These are phyloP conservation scores for Alternaria metachromatica DNA, from an alignment of 2,329 filamentous ascomycete species.

Conservation along the genomic window DNA sequence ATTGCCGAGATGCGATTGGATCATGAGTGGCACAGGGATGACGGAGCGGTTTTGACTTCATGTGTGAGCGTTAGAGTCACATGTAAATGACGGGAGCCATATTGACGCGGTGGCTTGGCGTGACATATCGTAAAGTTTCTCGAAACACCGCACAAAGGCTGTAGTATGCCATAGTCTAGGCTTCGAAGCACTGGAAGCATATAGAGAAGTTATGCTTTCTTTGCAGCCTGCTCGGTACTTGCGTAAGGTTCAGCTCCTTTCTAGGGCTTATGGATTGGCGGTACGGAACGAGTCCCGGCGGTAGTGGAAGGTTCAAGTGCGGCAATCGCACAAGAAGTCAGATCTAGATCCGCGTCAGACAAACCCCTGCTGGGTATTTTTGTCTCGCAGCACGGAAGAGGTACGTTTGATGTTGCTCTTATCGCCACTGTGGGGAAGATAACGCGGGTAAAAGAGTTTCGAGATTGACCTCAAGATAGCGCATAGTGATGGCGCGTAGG, in stretches of 20 bases:
- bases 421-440: not conserved
- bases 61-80: not conserved
- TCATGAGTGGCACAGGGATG: not conserved
- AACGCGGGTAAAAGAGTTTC: slow-evolving; percentile 1
- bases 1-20: not conserved
- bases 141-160: not conserved
- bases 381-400: not conserved
- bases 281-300: not conserved
- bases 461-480: not conserved
- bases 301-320: not conserved
- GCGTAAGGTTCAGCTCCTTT: not conserved
- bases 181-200: not conserved
- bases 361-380: not conserved
- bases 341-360: not conserved
- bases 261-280: not conserved
- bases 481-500: not conserved
- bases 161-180: not conserved
- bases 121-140: not conserved
- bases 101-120: not conserved
- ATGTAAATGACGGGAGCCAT: not conserved
- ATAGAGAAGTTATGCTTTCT: not conserved
- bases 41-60: not conserved
- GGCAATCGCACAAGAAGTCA: not conserved
- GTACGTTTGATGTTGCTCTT: not conserved
- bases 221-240: not conserved